Evolutionary conservation across 1,139 yeast genomes (phyloP).

Genomic region (Diutina mesorugosa): DNA sequence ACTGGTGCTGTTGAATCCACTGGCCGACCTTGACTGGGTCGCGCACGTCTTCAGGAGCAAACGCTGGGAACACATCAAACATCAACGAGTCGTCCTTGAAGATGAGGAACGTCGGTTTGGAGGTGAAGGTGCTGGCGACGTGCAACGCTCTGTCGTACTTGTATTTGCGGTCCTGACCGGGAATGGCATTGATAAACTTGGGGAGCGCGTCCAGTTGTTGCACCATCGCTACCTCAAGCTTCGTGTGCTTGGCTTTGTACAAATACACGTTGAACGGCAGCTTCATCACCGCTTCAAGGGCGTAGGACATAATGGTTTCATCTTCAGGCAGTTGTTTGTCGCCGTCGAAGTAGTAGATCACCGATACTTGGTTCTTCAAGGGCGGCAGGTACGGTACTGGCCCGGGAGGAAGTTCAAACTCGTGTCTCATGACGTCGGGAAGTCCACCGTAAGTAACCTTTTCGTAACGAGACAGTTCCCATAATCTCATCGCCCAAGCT

Average conservation of each 20-base stretch:
- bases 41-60: conserved; percentile 52
- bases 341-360: conserved; percentile 44
- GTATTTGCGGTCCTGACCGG: conserved; percentile 9
- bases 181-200: conserved; percentile 28
- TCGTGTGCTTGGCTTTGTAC: conserved; percentile 29
- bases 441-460: conserved; percentile 25
- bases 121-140: conserved; percentile 38
- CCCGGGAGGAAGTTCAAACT: conserved; percentile 12
- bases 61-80: conserved; percentile 42
- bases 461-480: conserved; percentile 25
- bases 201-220: conserved; percentile 30
- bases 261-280: conserved; percentile 43
- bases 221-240: conserved; percentile 27
- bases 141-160: conserved; percentile 31
- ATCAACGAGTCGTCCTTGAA: conserved; percentile 44
- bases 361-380: conserved; percentile 27
- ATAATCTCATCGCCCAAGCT: conserved; percentile 18
- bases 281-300: conserved; percentile 44
- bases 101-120: conserved; percentile 47
- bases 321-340: conserved; percentile 45
- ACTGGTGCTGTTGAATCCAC: conserved; percentile 33
- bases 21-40: conserved; percentile 29
- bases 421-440: conserved; percentile 22
- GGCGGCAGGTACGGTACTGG: not conserved
- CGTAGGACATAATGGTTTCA: conserved; percentile 41